Conservation (phyloP, 768 basidiomycete species). For the Trametes sanguinea region DNA sequence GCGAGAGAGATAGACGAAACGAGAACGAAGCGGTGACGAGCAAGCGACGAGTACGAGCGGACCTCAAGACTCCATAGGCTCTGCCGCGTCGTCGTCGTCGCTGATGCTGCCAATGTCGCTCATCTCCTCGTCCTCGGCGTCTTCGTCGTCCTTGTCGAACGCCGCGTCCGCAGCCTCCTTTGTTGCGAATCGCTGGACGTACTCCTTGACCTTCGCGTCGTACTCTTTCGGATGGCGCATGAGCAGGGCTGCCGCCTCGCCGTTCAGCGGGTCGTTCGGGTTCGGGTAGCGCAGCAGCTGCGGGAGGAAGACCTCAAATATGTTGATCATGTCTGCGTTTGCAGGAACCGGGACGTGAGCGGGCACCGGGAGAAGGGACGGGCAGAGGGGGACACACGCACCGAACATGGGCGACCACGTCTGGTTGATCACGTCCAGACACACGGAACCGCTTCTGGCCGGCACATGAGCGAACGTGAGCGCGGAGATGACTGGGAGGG, state of each 20-base stretch:
- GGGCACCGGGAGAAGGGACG: neutral
- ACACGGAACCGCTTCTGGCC: constrained; percentile 91
- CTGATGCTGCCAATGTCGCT: constrained; percentile 85
- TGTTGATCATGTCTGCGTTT: constrained; percentile 93
- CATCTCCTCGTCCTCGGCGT: constrained; percentile 79
- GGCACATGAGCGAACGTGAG: constrained; percentile 16
- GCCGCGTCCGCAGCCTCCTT: constrained; percentile 86
- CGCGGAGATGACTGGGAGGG: neutral
- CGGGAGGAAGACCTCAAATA: constrained; percentile 97
- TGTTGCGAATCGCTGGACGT: constrained; percentile 93
- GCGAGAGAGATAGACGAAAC: neutral
- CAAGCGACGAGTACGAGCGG: neutral
- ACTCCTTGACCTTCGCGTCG: constrained; percentile 93
- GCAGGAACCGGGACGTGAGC: neutral
- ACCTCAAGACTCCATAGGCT: constrained; percentile 24
- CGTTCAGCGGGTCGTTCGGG: constrained; percentile 96
- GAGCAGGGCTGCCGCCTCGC: constrained; percentile 94
- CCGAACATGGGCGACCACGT: constrained; percentile 99
- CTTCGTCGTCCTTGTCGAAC: constrained; percentile 61
- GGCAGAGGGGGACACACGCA: constrained; percentile 40
- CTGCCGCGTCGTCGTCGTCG: constrained; percentile 61
- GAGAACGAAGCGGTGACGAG: neutral
- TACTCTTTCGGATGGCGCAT: constrained; percentile 98
- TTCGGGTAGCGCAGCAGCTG: constrained; percentile 98
- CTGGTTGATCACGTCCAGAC: constrained; percentile 98